Percentiles rank a stretch among this genome's conserved stretches.
These are phyloP conservation scores for Sporothrix sp. DNA, from an alignment of 2,329 filamentous ascomycete genomes.

Conservation along the genomic window DNA sequence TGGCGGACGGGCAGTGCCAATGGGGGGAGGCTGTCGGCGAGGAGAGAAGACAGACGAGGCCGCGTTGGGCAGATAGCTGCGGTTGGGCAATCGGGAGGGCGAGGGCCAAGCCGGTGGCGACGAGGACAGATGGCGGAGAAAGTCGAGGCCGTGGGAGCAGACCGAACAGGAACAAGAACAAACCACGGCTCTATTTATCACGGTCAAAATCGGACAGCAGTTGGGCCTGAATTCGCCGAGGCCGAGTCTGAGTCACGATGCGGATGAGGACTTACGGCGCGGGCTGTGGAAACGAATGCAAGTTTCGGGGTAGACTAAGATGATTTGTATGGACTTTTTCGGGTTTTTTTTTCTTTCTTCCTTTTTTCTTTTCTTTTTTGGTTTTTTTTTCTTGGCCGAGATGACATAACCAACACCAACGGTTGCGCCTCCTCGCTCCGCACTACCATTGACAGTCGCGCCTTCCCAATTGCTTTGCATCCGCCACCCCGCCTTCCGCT, in stretches of 20 bases:
- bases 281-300: not conserved
- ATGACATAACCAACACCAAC: too few species aligned
- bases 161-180: too few species aligned
- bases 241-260: conserved; percentile 10
- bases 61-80: not conserved
- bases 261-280: not conserved
- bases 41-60: not conserved
- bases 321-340: not conserved
- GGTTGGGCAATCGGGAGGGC: not conserved
- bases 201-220: not conserved
- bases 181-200: not conserved
- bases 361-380: not conserved
- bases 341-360: not conserved
- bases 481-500: not conserved
- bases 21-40: not conserved
- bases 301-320: conserved; percentile 8
- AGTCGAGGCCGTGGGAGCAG: too few species aligned
- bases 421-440: too few species aligned
- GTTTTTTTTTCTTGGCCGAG: not conserved
- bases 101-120: not conserved
- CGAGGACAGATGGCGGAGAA: conserved; percentile 1
- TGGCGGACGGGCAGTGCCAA: conserved; percentile 4
- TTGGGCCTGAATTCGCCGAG: not conserved
- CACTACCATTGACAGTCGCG: too few species aligned
- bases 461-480: not conserved